phyloP scores from a whole-genome alignment of 2,329 filamentous ascomycete genomes.

The Fonsecaea multimorphosa region DNA sequence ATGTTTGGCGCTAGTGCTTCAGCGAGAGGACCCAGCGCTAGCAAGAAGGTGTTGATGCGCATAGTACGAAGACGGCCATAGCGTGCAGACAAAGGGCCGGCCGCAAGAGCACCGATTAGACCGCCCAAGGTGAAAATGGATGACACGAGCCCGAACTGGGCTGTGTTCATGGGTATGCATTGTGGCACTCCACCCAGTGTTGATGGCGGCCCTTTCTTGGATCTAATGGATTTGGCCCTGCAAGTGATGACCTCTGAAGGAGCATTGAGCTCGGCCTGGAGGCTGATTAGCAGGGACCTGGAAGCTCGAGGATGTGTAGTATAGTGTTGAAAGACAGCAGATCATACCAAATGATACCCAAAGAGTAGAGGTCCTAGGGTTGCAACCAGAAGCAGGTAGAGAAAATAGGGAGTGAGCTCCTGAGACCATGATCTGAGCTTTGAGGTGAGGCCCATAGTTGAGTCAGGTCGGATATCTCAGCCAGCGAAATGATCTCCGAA shows the following conservation, averaged over 20 bases:
- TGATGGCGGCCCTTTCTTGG: conserved; percentile 67
- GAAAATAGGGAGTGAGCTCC: conserved; percentile 65
- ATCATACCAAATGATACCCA: conserved; percentile 82
- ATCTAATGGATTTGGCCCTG: conserved; percentile 63
- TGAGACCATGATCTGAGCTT: conserved; percentile 32
- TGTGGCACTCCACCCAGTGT: conserved; percentile 63
- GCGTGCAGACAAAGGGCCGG: conserved; percentile 76
- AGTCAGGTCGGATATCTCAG: background rate
- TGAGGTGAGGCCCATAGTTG: conserved; percentile 29
- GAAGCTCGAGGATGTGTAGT: background rate
- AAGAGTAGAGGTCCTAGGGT: conserved; percentile 92
- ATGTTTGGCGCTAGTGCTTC: conserved; percentile 76
- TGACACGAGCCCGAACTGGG: conserved; percentile 84
- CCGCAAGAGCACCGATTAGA: conserved; percentile 77
- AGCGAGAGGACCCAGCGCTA: conserved; percentile 74
- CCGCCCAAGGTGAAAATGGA: conserved; percentile 93
- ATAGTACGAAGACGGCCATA: conserved; percentile 79
- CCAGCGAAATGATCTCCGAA: background rate
- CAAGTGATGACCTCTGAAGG: conserved; percentile 94
- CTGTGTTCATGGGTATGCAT: conserved; percentile 87
- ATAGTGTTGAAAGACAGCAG: background rate
- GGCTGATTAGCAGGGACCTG: background rate
- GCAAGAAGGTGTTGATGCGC: conserved; percentile 77
- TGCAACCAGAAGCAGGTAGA: conserved; percentile 75
- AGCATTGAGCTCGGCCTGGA: conserved; percentile 88